phyloP scores from a whole-genome alignment of 139 green algal species.

The Penium margaritaceum region DNA sequence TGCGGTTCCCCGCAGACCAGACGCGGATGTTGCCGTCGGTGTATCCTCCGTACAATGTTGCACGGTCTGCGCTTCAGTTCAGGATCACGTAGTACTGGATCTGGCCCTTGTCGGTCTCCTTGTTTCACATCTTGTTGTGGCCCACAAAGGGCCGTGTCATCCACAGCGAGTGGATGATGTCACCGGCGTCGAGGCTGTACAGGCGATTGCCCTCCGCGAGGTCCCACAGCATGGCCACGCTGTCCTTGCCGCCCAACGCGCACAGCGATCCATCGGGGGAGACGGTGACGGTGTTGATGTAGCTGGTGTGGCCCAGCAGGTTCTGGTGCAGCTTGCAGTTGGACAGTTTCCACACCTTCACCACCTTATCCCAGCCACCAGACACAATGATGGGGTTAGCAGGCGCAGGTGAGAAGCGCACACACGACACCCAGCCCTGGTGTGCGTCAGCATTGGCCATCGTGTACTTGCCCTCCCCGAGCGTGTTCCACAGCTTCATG shows the following conservation, averaged over 20 bases:
- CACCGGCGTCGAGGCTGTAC: slow-evolving; percentile 90
- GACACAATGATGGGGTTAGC: slow-evolving; percentile 95
- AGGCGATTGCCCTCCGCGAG: slow-evolving; percentile 96
- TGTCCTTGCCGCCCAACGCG: slow-evolving; percentile 83
- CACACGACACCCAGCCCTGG: slow-evolving; percentile 93
- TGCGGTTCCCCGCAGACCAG: too few species aligned
- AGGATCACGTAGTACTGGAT: background rate
- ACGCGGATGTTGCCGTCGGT: too few species aligned
- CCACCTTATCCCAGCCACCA: slow-evolving; percentile 95
- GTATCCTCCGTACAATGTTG: background rate
- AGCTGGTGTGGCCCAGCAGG: slow-evolving; percentile 84
- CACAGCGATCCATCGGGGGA: slow-evolving; percentile 98
- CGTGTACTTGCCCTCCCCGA: slow-evolving; percentile 98
- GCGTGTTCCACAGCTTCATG: slow-evolving; percentile 50
- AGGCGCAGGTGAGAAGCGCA: slow-evolving; percentile 94
- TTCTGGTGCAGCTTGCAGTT: slow-evolving; percentile 98
- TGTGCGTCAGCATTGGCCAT: slow-evolving; percentile 88
- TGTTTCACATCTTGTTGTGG: slow-evolving; percentile 89
- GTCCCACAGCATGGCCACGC: slow-evolving; percentile 98
- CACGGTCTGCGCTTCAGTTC: background rate
- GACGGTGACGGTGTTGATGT: slow-evolving; percentile 70
- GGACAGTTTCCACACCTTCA: slow-evolving; percentile 97
- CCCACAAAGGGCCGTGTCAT: slow-evolving; percentile 93
- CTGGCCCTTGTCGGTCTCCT: slow-evolving; percentile 75
- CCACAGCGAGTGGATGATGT: slow-evolving; percentile 95